These are phyloP conservation scores for Pezicula neosporulosa DNA, from an alignment of 2,329 filamentous ascomycete species.

Conservation along the genomic window DNA sequence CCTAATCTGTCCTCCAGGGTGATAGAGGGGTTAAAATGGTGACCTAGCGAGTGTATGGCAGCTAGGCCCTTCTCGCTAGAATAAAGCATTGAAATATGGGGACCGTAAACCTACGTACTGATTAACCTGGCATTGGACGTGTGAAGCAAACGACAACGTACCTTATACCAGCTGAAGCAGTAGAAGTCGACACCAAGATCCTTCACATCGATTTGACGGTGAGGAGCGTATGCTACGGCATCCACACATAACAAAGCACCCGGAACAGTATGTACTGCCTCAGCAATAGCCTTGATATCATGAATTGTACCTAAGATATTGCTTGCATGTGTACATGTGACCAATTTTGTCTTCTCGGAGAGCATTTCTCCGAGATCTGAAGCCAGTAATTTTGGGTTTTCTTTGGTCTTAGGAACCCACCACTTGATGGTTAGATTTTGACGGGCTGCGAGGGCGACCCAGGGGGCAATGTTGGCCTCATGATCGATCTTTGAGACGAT, in stretches of 20 bases:
- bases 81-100: constrained; percentile 71
- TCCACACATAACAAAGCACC: constrained; percentile 67
- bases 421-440: constrained; percentile 63
- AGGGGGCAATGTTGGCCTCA: constrained; percentile 73
- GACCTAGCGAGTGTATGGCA: constrained; percentile 53
- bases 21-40: constrained; percentile 62
- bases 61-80: constrained; percentile 53
- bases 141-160: constrained; percentile 12
- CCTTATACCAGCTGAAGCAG: constrained; percentile 78
- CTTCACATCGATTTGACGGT: constrained; percentile 66
- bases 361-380: constrained; percentile 57
- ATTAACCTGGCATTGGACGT: background rate
- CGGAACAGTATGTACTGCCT: constrained; percentile 43
- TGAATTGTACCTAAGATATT: constrained; percentile 73
- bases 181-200: constrained; percentile 72
- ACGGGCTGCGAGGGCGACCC: constrained; percentile 64
- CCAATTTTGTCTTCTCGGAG: constrained; percentile 61
- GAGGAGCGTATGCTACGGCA: constrained; percentile 73
- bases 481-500: constrained; percentile 72
- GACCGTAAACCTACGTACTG: constrained; percentile 58
- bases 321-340: constrained; percentile 70
- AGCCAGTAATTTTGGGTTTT: constrained; percentile 55
- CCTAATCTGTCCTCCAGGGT: constrained; percentile 66
- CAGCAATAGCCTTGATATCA: constrained; percentile 53
- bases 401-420: constrained; percentile 54